A percentile compares a stretch with the other conserved stretches of the same genome.
These are phyloP conservation scores for Komagataella kurtzmanii DNA, from an alignment of 805 yeast genomes.

Conservation along the genomic window DNA sequence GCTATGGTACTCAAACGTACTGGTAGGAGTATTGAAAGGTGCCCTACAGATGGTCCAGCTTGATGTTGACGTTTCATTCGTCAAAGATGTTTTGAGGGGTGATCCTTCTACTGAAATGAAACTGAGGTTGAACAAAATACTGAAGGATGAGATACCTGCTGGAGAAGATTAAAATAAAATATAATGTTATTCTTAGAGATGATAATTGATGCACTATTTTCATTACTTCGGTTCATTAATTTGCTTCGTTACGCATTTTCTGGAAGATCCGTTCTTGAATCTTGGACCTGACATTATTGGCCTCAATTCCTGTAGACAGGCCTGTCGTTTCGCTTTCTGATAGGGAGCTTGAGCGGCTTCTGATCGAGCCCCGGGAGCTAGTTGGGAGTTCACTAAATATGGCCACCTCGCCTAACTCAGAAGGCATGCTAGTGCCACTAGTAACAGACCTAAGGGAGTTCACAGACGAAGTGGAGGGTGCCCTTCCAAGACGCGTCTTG, in stretches of 20 bases:
- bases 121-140: constrained; percentile 52
- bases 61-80: constrained; percentile 73
- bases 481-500: not conserved
- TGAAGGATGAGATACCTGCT: constrained; percentile 93
- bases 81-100: constrained; percentile 73
- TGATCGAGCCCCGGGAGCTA: not conserved
- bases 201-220: not conserved
- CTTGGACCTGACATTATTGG: not conserved
- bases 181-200: not conserved
- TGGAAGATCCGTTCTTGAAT: not conserved
- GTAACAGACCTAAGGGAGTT: no score
- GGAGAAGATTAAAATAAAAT: constrained; percentile 62
- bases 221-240: not conserved
- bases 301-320: not conserved
- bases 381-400: not conserved
- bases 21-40: constrained; percentile 85
- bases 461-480: not conserved
- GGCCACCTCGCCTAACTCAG: not conserved
- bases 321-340: not conserved
- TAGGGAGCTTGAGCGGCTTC: not conserved
- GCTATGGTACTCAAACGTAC: constrained; percentile 85
- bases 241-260: not conserved
- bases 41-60: constrained; percentile 93
- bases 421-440: not conserved
- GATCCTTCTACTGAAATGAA: constrained; percentile 71